These are phyloP conservation scores for Suhomyces chickasaworum DNA, from an alignment of 1,139 yeast genomes.

Conservation along the genomic window DNA sequence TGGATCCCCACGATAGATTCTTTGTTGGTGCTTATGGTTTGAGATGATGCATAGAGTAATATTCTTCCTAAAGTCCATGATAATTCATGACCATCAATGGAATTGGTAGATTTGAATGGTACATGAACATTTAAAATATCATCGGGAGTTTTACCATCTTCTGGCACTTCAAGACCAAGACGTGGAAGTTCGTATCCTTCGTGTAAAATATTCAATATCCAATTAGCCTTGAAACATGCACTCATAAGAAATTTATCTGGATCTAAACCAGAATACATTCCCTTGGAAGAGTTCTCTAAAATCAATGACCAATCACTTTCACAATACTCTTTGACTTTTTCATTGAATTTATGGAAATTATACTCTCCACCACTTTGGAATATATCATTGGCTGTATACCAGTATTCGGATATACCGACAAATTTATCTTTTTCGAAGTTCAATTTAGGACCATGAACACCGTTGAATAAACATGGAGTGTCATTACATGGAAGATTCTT, in stretches of 20 bases:
- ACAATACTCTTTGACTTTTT: conserved; percentile 63
- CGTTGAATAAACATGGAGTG: conserved; percentile 76
- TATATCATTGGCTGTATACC: conserved; percentile 84
- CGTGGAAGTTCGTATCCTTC: conserved; percentile 80
- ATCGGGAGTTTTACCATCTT: conserved; percentile 20
- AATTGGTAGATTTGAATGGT: conserved; percentile 62
- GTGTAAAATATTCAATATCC: conserved; percentile 76
- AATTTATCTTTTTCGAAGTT: conserved; percentile 72
- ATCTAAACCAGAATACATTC: conserved; percentile 51
- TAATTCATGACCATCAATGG: conserved; percentile 59
- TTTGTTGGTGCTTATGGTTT: conserved; percentile 31
- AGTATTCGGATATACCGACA: conserved; percentile 79
- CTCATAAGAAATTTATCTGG: conserved; percentile 53
- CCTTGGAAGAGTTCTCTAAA: conserved; percentile 49
- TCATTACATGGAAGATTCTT: conserved; percentile 75
- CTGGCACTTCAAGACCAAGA: conserved; percentile 50
- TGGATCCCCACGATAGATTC: conserved; percentile 48
- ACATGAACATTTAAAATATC: conserved; percentile 41
- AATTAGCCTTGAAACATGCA: conserved; percentile 80
- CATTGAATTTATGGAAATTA: conserved; percentile 61
- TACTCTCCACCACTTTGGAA: conserved; percentile 79
- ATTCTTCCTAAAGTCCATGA: conserved; percentile 72
- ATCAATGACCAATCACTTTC: conserved; percentile 63
- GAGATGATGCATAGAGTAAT: conserved; percentile 58
- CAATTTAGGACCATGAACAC: conserved; percentile 75